Evolutionary conservation across 352 stramenopile species (phyloP).

Genomic region (Phytophthora pini): DNA sequence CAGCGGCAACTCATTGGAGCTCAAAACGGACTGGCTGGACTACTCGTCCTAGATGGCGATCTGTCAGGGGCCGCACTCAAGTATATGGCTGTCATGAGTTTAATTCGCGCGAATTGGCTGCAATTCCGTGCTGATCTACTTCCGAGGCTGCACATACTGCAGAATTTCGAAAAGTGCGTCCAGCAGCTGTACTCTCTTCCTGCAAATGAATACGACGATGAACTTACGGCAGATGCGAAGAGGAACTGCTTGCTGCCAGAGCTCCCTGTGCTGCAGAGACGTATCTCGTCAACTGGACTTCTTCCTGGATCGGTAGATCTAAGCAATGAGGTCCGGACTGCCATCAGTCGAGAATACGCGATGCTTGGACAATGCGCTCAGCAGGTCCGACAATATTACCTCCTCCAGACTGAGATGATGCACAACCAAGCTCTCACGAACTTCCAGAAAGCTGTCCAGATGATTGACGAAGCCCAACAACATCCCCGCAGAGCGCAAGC

Average conservation of each 20-base stretch:
- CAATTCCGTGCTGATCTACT: constrained; percentile 74
- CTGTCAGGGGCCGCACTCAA: constrained; percentile 47
- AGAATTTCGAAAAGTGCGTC: constrained; percentile 61
- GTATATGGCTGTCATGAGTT: constrained; percentile 54
- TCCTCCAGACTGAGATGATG: constrained; percentile 49
- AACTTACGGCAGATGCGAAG: constrained; percentile 37
- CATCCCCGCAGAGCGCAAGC: neutral
- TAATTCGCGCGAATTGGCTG: constrained; percentile 64
- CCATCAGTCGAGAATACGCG: constrained; percentile 48
- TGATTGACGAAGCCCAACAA: constrained; percentile 18
- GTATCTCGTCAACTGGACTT: constrained; percentile 31
- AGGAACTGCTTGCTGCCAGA: constrained; percentile 53
- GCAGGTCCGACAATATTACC: constrained; percentile 51
- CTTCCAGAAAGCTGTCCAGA: constrained; percentile 21
- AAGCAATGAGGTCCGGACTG: neutral
- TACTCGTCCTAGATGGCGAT: constrained; percentile 49
- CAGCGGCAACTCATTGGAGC: constrained; percentile 80
- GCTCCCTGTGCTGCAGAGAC: constrained; percentile 36
- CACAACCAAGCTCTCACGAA: constrained; percentile 31
- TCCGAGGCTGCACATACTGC: constrained; percentile 68
- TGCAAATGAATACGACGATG: constrained; percentile 1
- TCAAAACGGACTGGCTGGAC: constrained; percentile 71
- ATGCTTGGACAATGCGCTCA: constrained; percentile 38
- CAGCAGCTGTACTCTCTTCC: constrained; percentile 18
- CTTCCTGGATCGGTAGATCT: constrained; percentile 4